Evolutionary conservation across 2,329 filamentous ascomycete genomes (phyloP).

Genomic region (Fusarium pseudonygamai): DNA sequence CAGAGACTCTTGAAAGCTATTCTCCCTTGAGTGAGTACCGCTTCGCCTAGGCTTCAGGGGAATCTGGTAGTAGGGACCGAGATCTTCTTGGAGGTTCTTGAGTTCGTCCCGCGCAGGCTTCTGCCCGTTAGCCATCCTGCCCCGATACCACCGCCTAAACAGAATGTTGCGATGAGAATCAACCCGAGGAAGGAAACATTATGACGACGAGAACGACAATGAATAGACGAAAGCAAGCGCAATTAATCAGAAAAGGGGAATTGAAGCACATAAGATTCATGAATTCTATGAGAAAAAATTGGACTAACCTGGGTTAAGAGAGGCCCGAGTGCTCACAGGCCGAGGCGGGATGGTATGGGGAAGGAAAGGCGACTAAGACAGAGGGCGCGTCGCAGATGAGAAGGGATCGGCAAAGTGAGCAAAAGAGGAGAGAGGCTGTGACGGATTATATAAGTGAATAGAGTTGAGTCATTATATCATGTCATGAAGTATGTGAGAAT

Average conservation of each 20-base stretch:
- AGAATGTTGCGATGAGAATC: constrained; percentile 45
- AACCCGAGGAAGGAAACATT: constrained; percentile 39
- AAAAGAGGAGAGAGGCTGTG: neutral
- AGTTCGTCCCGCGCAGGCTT: constrained; percentile 47
- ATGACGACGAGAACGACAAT: constrained; percentile 11
- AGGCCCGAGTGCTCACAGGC: constrained; percentile 31
- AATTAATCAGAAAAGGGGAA: neutral
- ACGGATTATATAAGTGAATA: neutral
- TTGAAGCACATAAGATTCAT: constrained; percentile 10
- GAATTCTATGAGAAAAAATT: constrained; percentile 5
- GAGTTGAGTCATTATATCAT: constrained; percentile 24
- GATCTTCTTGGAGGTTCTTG: constrained; percentile 48
- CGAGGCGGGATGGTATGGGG: constrained; percentile 40
- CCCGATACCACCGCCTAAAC: constrained; percentile 44
- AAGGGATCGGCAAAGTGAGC: constrained; percentile 23
- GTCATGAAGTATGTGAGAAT: neutral
- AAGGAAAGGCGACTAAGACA: constrained; percentile 36
- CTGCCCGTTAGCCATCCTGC: constrained; percentile 49
- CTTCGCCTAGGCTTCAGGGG: constrained; percentile 39
- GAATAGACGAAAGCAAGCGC: neutral
- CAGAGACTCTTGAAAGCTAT: constrained; percentile 38
- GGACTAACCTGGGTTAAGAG: constrained; percentile 35
- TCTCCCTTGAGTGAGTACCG: constrained; percentile 37
- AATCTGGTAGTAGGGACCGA: constrained; percentile 47
- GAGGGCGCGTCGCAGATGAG: constrained; percentile 30